phyloP scores from a whole-genome alignment of 2,329 filamentous ascomycete genomes.

The Daldinia sp. region DNA sequence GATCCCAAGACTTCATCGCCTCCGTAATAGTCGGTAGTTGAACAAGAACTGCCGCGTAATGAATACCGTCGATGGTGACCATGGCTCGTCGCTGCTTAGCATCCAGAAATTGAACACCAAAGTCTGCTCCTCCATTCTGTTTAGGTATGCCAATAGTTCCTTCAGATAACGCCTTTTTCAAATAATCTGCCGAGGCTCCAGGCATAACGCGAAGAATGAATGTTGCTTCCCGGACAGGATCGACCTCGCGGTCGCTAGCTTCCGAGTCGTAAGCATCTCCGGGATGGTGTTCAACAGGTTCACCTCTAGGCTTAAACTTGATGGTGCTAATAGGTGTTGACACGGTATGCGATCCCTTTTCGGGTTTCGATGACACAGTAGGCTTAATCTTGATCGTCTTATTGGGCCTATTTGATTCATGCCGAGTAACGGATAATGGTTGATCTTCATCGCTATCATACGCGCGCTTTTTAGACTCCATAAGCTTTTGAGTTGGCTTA shows the following conservation, averaged over 20 bases:
- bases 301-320: slow-evolving; percentile 75
- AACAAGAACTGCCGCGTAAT: slow-evolving; percentile 83
- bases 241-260: slow-evolving; percentile 87
- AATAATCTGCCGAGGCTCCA: slow-evolving; percentile 85
- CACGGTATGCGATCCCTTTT: slow-evolving; percentile 46
- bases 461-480: slow-evolving; percentile 71
- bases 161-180: slow-evolving; percentile 80
- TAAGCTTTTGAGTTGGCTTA: slow-evolving; percentile 69
- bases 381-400: slow-evolving; percentile 68
- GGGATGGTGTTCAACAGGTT: slow-evolving; percentile 74
- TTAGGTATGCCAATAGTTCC: slow-evolving; percentile 78
- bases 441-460: slow-evolving; percentile 65
- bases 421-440: slow-evolving; percentile 51
- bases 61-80: slow-evolving; percentile 74
- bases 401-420: slow-evolving; percentile 53
- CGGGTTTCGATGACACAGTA: slow-evolving; percentile 47
- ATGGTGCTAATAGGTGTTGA: slow-evolving; percentile 55
- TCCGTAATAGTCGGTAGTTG: slow-evolving; percentile 90
- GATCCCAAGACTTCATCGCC: slow-evolving; percentile 94
- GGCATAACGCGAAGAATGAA: slow-evolving; percentile 90
- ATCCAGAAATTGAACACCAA: slow-evolving; percentile 84
- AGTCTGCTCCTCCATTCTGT: slow-evolving; percentile 77
- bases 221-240: slow-evolving; percentile 90
- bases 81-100: slow-evolving; percentile 78
- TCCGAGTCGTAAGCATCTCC: slow-evolving; percentile 98